Evolutionary conservation across 441 rosid genomes (phyloP).

Genomic region (Geranium incanum): DNA sequence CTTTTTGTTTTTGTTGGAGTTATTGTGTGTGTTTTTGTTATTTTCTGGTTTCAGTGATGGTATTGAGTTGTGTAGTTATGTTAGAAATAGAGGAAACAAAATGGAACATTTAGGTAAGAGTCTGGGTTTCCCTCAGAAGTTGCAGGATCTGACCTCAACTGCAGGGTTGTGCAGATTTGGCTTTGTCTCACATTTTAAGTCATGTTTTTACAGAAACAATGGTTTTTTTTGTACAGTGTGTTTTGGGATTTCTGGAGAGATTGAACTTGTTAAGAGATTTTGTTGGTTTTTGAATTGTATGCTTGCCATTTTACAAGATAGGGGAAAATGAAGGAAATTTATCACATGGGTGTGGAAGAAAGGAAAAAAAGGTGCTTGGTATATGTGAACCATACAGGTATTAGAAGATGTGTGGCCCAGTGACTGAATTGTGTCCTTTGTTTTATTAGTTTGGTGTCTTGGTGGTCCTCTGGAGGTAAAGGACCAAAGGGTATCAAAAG

Average conservation of each 20-base stretch:
- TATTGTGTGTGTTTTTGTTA: constrained; percentile 4
- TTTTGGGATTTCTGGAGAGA: constrained; percentile 1
- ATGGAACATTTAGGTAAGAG: neutral
- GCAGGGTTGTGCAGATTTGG: neutral
- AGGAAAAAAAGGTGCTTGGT: constrained; percentile 15
- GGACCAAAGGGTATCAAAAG: constrained; percentile 21
- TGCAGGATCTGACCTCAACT: neutral
- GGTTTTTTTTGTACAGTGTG: neutral
- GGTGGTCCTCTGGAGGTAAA: constrained; percentile 36
- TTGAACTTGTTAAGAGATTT: neutral
- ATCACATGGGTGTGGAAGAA: constrained; percentile 6
- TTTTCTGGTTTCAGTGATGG: constrained; percentile 5
- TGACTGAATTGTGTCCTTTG: constrained; percentile 17
- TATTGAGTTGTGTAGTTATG: constrained; percentile 21
- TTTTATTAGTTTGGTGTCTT: constrained; percentile 19
- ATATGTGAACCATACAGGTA: constrained; percentile 9
- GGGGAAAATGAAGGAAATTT: neutral
- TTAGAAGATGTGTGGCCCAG: constrained; percentile 27
- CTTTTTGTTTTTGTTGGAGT: neutral
- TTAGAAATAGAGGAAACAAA: neutral
- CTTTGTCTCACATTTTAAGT: neutral
- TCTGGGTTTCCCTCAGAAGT: neutral
- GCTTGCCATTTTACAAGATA: neutral
- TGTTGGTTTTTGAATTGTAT: neutral
- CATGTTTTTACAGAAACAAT: neutral